Base-by-base conservation (phyloP, 2,329 filamentous ascomycete genomes). In the Pestalotiopsis sp. region DNA sequence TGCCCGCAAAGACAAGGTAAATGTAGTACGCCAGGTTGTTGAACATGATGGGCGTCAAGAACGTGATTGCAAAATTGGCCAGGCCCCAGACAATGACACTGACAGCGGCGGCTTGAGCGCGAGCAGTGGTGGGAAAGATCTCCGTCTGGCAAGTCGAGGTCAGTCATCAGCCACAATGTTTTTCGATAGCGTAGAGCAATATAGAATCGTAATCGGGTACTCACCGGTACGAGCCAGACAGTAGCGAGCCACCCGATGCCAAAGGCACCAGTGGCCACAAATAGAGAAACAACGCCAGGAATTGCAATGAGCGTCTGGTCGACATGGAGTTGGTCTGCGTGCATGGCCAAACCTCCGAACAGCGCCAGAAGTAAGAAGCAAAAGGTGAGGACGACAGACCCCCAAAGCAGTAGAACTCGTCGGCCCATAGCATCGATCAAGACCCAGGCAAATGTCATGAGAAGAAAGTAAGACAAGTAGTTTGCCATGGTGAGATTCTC, bases 401-500 rank as follows among this genome's bases (percentile, higher is more conserved):
- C 86, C 72, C 83, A 84, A 7, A 89, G 74, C 74, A 90, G 82
- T 7, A 89, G 78, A 58, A 82, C 83, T 25, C 87, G 83, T 2
- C 87, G 83, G 9, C 87, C 87, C 2, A 87, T 76, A 1, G 83
- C 84, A 72, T 88, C 86, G 70, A 91, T 88, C 11, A 87, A 80
- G 20, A 89, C 76, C 88, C 88, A 90, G 4, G 88, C 87, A 11
- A 88, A 76, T 0, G 87, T 90, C 88, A 90, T 90, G 71, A 89
- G 83, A 63, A 86, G 71, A 73, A 90, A 87, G 76, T 91, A 90
- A 20, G 84, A 88, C 56, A 87, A 78, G 77, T 90, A 90, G 77
- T 91, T 91, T 36, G 82, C 87, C 60, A 89, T 82, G 0, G 88
- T 90, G 14, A 89, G 78, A 70, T 84, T 86, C 75, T 91, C 88